Evolutionary conservation across 2,329 filamentous ascomycete genomes (phyloP).

Genomic region (Fusarium nurragi): DNA sequence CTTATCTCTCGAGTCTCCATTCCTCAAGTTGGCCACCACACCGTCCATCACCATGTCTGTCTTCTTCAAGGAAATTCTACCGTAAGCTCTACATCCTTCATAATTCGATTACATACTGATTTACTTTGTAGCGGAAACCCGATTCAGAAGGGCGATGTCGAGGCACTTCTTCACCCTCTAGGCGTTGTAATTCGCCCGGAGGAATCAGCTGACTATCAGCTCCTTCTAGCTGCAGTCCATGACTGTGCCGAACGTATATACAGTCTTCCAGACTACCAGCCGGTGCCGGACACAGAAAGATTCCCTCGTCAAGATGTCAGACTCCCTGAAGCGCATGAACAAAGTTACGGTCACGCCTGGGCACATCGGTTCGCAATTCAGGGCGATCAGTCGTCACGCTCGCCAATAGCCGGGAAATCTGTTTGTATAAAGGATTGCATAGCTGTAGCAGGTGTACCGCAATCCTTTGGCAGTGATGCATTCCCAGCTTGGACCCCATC

Average conservation of each 20-base stretch:
- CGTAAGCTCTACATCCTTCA: conserved; percentile 29
- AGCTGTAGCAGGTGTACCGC: conserved; percentile 62
- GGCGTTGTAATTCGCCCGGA: conserved; percentile 50
- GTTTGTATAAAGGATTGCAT: conserved; percentile 65
- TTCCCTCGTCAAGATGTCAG: conserved; percentile 58
- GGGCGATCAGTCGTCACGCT: conserved; percentile 42
- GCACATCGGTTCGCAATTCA: conserved; percentile 59
- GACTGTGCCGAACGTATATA: conserved; percentile 59
- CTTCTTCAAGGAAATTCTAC: conserved; percentile 52
- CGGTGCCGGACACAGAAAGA: conserved; percentile 50
- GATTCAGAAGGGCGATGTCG: conserved; percentile 52
- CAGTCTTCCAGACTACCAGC: conserved; percentile 58
- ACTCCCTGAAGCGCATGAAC: conserved; percentile 54
- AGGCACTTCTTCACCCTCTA: conserved; percentile 49
- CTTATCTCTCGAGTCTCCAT: background rate
- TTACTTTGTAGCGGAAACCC: conserved; percentile 49
- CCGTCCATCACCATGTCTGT: conserved; percentile 47
- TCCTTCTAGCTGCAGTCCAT: conserved; percentile 60
- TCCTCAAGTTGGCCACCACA: background rate
- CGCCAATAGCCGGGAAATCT: conserved; percentile 51
- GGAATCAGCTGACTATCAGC: conserved; percentile 56
- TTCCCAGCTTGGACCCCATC: conserved; percentile 60
- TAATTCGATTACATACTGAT: background rate
- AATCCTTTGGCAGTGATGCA: conserved; percentile 62
- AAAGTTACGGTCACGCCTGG: conserved; percentile 58